Conservation (phyloP, 1,139 yeast species). For the Geotrichum siamense region DNA sequence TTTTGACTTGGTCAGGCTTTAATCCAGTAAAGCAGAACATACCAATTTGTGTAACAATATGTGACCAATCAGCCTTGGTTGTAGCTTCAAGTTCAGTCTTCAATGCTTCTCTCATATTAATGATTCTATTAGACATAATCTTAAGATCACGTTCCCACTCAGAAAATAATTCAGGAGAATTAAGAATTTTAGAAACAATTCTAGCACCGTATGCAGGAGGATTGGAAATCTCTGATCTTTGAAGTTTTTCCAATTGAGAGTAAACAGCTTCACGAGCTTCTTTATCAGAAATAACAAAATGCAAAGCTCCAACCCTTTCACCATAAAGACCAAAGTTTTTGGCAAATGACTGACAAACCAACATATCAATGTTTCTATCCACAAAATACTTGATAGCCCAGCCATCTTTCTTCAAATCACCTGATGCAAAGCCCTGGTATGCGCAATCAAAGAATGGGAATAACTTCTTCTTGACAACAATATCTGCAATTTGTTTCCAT, state of each 20-base stretch:
- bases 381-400: conserved; percentile 42
- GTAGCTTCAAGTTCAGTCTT: conserved; percentile 45
- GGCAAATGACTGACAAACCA: conserved; percentile 87
- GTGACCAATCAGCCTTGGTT: conserved; percentile 72
- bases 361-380: conserved; percentile 43
- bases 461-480: conserved; percentile 48
- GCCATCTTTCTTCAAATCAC: conserved; percentile 49
- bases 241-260: conserved; percentile 72
- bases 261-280: conserved; percentile 42
- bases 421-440: conserved; percentile 89
- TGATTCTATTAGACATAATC: conserved; percentile 70
- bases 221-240: conserved; percentile 83
- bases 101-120: conserved; percentile 54
- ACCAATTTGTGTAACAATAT: conserved; percentile 82
- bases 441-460: conserved; percentile 85
- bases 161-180: conserved; percentile 50
- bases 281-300: conserved; percentile 40
- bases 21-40: conserved; percentile 95
- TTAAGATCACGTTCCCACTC: conserved; percentile 78
- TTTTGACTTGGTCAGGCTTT: conserved; percentile 57
- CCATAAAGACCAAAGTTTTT: conserved; percentile 97
- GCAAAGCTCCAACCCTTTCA: conserved; percentile 90
- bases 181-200: conserved; percentile 70
- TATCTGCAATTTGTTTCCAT: conserved; percentile 66
- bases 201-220: conserved; percentile 95